Percentiles rank a stretch among this genome's conserved stretches.
Evolutionary conservation across 495 filamentous ascomycete species (phyloP).

Genomic region (Aspergillus panamensis): DNA sequence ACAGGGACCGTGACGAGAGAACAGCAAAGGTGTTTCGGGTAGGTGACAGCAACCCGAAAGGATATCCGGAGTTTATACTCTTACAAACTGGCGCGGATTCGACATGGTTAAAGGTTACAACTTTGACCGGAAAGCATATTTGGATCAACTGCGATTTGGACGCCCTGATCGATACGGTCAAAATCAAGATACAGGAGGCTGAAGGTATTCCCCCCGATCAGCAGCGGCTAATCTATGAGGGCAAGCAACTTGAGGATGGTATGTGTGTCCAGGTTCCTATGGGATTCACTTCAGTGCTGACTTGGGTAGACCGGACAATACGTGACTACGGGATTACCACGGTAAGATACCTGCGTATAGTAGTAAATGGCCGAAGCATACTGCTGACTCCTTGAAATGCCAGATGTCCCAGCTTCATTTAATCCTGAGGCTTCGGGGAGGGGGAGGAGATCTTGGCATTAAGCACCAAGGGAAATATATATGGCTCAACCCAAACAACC

Average conservation of each 20-base stretch:
- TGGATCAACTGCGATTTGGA: not conserved
- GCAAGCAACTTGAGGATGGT: constrained; percentile 3
- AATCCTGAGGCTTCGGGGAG: not conserved
- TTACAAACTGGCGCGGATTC: not conserved
- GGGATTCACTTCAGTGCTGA: not conserved
- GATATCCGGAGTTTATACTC: not conserved
- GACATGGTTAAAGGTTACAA: not conserved
- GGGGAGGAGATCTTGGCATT: not conserved
- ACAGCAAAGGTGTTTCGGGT: not conserved
- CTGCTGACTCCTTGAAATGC: not conserved
- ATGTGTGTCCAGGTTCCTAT: not conserved
- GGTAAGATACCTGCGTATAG: not conserved
- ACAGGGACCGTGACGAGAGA: not conserved
- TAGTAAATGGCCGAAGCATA: no score
- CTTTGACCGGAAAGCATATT: not conserved
- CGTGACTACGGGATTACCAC: not conserved
- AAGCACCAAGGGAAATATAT: not conserved
- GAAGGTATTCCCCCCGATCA: not conserved
- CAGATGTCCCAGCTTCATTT: not conserved
- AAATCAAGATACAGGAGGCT: not conserved
- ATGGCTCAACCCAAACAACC: not conserved
- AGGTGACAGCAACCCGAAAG: not conserved
- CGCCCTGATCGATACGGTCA: not conserved
- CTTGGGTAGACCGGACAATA: not conserved
- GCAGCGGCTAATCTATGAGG: not conserved